Evolutionary conservation across 768 basidiomycete genomes (phyloP).

Genomic region (Russula brevipes): DNA sequence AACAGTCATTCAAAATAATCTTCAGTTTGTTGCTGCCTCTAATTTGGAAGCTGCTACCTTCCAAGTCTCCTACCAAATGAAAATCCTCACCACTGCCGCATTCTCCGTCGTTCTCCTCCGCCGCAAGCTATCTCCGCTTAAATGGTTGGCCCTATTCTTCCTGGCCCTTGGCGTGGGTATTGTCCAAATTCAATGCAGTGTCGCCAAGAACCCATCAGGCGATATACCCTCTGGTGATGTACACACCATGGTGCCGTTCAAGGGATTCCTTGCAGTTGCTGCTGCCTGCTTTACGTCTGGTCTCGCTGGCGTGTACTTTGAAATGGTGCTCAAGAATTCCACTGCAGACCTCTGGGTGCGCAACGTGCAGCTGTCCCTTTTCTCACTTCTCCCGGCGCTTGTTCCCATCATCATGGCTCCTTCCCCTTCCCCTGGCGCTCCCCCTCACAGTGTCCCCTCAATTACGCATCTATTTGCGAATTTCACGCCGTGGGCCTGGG

Average conservation of each 20-base stretch:
- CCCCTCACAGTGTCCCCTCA: slow-evolving; percentile 33
- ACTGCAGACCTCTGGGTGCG: slow-evolving; percentile 92
- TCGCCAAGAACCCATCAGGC: slow-evolving; percentile 23
- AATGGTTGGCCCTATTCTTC: slow-evolving; percentile 83
- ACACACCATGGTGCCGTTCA: slow-evolving; percentile 71
- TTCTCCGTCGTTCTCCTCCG: slow-evolving; percentile 82
- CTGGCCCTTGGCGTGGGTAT: slow-evolving; percentile 86
- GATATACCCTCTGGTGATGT: slow-evolving; percentile 15
- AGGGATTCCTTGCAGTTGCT: slow-evolving; percentile 85
- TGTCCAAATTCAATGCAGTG: slow-evolving; percentile 47
- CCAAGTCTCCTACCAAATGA: slow-evolving; percentile 97
- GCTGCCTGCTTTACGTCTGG: slow-evolving; percentile 94
- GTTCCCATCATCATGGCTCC: slow-evolving; percentile 61
- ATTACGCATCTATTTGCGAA: slow-evolving; percentile 63
- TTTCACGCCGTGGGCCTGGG: slow-evolving; percentile 90
- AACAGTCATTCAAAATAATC: slow-evolving; percentile 85
- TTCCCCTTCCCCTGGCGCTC: slow-evolving; percentile 32
- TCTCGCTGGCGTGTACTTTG: slow-evolving; percentile 95
- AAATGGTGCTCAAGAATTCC: slow-evolving; percentile 92
- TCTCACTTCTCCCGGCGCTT: slow-evolving; percentile 86
- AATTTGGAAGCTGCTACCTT: slow-evolving; percentile 95
- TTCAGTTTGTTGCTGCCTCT: slow-evolving; percentile 91
- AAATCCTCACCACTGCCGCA: slow-evolving; percentile 88
- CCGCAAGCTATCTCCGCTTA: slow-evolving; percentile 61
- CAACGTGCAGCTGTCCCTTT: slow-evolving; percentile 92